phyloP scores from a whole-genome alignment of 2,329 filamentous ascomycete genomes.

The Escovopsis sp. region DNA sequence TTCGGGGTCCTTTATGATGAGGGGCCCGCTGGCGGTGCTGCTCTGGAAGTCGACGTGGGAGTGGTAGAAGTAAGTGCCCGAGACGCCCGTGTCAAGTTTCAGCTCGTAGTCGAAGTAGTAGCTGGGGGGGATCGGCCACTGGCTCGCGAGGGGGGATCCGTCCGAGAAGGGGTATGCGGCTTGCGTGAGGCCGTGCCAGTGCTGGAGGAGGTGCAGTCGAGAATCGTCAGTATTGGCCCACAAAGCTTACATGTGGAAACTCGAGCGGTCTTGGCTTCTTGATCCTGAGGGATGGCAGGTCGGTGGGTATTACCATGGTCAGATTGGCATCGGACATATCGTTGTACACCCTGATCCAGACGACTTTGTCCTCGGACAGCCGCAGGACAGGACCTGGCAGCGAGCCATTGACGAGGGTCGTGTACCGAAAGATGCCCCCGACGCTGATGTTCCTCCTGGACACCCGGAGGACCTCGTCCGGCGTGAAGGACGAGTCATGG shows the following conservation, averaged over 20 bases:
- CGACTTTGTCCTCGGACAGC: constrained; percentile 27
- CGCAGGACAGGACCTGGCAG: constrained; percentile 34
- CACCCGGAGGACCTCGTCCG: constrained; percentile 31
- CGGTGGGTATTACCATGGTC: too few species aligned
- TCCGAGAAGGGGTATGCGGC: constrained; percentile 47
- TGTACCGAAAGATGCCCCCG: constrained; percentile 5
- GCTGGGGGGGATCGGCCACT: constrained; percentile 48
- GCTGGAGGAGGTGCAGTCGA: constrained; percentile 29
- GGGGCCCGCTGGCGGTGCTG: constrained; percentile 36
- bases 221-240: too few species aligned
- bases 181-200: constrained; percentile 52
- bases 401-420: constrained; percentile 33
- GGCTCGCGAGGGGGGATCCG: constrained; percentile 41
- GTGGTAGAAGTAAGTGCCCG: constrained; percentile 54
- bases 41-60: constrained; percentile 51
- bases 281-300: too few species aligned
- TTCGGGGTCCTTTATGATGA: constrained; percentile 39
- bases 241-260: background rate
- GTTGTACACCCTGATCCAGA: constrained; percentile 45
- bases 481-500: constrained; percentile 18
- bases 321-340: constrained; percentile 35
- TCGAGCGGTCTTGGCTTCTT: too few species aligned
- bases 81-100: constrained; percentile 31
- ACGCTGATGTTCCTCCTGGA: constrained; percentile 21
- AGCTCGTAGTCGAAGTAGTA: constrained; percentile 56